These are phyloP conservation scores for Rostrohypoxylon terebratum DNA, from an alignment of 495 filamentous ascomycete genomes.

Conservation along the genomic window DNA sequence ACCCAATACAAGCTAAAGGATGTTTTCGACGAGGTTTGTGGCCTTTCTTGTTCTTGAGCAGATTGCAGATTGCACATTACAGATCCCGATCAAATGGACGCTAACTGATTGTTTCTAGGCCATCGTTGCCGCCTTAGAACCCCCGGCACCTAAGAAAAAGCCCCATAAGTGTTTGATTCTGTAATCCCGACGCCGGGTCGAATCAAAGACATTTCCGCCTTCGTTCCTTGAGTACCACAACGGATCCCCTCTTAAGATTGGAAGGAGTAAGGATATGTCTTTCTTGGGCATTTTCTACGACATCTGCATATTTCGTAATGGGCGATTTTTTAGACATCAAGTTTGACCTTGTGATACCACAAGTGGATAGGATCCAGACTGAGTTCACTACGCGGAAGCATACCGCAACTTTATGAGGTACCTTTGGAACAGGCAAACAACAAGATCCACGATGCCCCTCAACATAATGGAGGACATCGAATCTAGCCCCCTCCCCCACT, in stretches of 20 bases:
- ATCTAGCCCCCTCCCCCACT: constrained; percentile 19
- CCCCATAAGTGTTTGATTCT: constrained; percentile 64
- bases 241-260: constrained; percentile 24
- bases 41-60: constrained; percentile 24
- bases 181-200: constrained; percentile 45
- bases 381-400: constrained; percentile 43
- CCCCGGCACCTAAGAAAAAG: constrained; percentile 78
- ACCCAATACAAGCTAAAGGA: constrained; percentile 99
- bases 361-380: constrained; percentile 47
- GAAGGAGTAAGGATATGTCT: constrained; percentile 33
- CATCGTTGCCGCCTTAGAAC: constrained; percentile 89
- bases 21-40: constrained; percentile 95
- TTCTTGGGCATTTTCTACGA: constrained; percentile 31
- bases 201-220: constrained; percentile 20
- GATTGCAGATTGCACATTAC: neutral
- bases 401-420: constrained; percentile 39
- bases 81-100: neutral
- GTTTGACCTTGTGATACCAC: constrained; percentile 42
- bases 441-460: constrained; percentile 20
- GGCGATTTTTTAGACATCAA: constrained; percentile 46
- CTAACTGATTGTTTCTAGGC: constrained; percentile 65
- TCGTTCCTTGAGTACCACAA: constrained; percentile 24
- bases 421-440: constrained; percentile 28
- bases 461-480: constrained; percentile 29
- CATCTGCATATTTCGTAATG: constrained; percentile 47